Conservation (phyloP, 441 rosid genomes). For the Gossypium armourianum region DNA sequence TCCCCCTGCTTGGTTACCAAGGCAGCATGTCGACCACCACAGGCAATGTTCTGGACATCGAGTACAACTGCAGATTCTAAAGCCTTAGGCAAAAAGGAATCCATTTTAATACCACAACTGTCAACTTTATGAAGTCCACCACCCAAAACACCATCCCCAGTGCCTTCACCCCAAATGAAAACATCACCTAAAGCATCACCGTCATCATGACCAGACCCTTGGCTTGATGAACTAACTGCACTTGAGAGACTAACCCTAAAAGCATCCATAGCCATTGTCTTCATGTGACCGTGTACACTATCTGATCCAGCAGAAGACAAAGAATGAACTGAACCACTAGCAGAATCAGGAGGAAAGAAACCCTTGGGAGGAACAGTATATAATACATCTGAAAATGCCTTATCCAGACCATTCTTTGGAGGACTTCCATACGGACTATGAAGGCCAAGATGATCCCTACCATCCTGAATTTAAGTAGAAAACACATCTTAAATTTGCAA, state of each 20-base stretch:
- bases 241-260: constrained; percentile 91
- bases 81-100: constrained; percentile 74
- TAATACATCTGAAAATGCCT: constrained; percentile 64
- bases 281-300: constrained; percentile 67
- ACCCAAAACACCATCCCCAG: constrained; percentile 76
- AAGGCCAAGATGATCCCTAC: constrained; percentile 49
- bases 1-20: constrained; percentile 90
- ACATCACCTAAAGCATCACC: constrained; percentile 95
- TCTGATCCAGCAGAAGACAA: constrained; percentile 84
- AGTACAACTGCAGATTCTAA: constrained; percentile 86
- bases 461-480: constrained; percentile 47
- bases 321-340: constrained; percentile 68
- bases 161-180: constrained; percentile 88
- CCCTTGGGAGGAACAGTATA: constrained; percentile 74
- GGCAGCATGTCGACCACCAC: constrained; percentile 84
- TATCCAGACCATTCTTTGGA: constrained; percentile 67
- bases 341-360: constrained; percentile 63
- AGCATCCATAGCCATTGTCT: constrained; percentile 50
- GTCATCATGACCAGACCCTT: constrained; percentile 97
- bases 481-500: constrained; percentile 16
- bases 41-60: constrained; percentile 81
- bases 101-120: constrained; percentile 52
- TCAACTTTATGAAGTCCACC: constrained; percentile 70
- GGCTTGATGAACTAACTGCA: constrained; percentile 95
- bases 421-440: constrained; percentile 88